Evolutionary conservation across 306 rosid species (phyloP).

Genomic region (Amphicarpaea edgeworthii): DNA sequence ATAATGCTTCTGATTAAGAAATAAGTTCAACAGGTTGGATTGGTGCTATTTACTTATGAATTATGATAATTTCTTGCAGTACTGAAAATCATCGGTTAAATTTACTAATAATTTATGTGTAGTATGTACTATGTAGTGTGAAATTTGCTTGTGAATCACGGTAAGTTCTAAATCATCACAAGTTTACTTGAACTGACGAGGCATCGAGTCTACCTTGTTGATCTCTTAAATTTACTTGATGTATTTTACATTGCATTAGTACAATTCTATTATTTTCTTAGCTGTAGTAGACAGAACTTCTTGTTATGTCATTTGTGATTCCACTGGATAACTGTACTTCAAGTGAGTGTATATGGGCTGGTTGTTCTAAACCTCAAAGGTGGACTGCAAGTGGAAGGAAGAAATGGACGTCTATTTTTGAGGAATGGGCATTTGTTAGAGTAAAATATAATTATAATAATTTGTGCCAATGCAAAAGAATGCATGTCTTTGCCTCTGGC

Average conservation of each 20-base stretch:
- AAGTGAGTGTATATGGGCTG: not conserved
- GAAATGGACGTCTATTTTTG: not conserved
- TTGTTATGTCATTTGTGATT: not conserved
- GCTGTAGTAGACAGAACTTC: too few relatives aligned
- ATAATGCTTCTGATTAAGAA: not conserved
- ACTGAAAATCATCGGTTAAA: not conserved
- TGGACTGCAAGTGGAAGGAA: too few relatives aligned
- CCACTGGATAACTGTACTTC: constrained; percentile 6
- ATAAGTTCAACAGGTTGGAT: not conserved
- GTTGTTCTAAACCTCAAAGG: too few relatives aligned
- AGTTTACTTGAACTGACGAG: too few relatives aligned
- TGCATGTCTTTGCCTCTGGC: not conserved
- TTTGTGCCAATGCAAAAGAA: not conserved
- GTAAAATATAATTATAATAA: not conserved
- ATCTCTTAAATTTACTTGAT: too few relatives aligned
- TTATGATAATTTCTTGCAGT: not conserved
- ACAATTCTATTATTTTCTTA: too few relatives aligned
- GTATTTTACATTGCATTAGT: too few relatives aligned
- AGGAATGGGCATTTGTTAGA: not conserved
- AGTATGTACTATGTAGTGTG: not conserved
- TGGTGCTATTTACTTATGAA: not conserved
- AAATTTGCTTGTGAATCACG: not conserved
- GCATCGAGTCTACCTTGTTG: too few relatives aligned
- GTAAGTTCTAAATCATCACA: not conserved
- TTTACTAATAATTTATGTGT: not conserved